Evolutionary conservation across 371 early-diverging fungal genomes (phyloP).

Genomic region (Parasitella parasitica): DNA sequence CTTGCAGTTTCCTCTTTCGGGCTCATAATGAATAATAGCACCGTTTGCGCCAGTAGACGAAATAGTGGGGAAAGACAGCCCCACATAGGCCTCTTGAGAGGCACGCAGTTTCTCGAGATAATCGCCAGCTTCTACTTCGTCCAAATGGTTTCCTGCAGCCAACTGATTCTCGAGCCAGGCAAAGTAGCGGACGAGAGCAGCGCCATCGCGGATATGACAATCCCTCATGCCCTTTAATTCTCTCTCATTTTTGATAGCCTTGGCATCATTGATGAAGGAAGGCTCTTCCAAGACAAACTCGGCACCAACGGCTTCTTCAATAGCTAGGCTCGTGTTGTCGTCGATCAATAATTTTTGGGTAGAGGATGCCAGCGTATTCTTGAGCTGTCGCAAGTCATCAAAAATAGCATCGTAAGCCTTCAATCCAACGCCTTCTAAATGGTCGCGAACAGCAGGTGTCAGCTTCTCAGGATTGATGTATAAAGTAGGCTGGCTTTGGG

Average conservation of each 20-base stretch:
- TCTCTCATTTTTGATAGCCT: slow-evolving; percentile 91
- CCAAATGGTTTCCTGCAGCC: slow-evolving; percentile 53
- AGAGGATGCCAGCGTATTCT: slow-evolving; percentile 12
- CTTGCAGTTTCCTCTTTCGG: slow-evolving; percentile 67
- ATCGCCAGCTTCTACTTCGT: slow-evolving; percentile 81
- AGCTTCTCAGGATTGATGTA: slow-evolving; percentile 83
- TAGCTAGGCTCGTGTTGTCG: slow-evolving; percentile 67
- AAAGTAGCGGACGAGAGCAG: slow-evolving; percentile 90
- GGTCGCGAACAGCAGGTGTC: slow-evolving; percentile 56
- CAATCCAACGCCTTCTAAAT: slow-evolving; percentile 66
- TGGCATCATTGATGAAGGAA: slow-evolving; percentile 79
- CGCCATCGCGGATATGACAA: slow-evolving; percentile 94
- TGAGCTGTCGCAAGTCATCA: slow-evolving; percentile 55
- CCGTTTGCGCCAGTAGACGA: slow-evolving; percentile 92
- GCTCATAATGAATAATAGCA: slow-evolving; percentile 97
- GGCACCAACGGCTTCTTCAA: slow-evolving; percentile 60
- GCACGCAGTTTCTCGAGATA: slow-evolving; percentile 70
- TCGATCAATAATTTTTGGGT: slow-evolving; percentile 56
- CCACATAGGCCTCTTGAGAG: slow-evolving; percentile 72
- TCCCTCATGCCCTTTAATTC: slow-evolving; percentile 94
- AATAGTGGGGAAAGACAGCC: slow-evolving; percentile 95
- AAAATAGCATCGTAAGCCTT: slow-evolving; percentile 82
- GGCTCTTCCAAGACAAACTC: slow-evolving; percentile 49
- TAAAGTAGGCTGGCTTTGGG: slow-evolving; percentile 64
- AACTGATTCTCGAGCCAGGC: slow-evolving; percentile 94